Percentiles rank a stretch among this genome's conserved stretches.
Conservation (phyloP, 106 monocot species). For the Dioscorea zingiberensis region DNA sequence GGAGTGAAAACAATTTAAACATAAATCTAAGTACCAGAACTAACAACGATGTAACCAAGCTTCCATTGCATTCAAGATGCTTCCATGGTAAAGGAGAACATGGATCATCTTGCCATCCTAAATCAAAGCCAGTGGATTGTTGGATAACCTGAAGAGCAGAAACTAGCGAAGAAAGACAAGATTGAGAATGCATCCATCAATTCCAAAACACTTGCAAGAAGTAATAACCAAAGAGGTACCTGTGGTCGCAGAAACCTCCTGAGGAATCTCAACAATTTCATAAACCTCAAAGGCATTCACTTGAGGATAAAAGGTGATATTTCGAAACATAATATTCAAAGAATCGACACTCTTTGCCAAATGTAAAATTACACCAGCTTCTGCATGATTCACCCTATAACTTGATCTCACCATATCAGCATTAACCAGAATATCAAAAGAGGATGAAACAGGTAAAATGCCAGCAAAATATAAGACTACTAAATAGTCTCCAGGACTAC, state of each 20-base stretch:
- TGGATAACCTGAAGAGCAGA: constrained; percentile 50
- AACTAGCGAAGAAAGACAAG: constrained; percentile 16
- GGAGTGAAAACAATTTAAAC: too few species aligned
- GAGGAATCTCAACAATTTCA: constrained; percentile 26
- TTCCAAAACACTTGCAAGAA: background rate
- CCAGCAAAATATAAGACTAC: constrained; percentile 43
- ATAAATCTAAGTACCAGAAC: background rate
- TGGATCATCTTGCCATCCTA: constrained; percentile 54
- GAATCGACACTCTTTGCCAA: constrained; percentile 11
- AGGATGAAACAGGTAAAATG: constrained; percentile 31
- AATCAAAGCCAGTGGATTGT: constrained; percentile 38
- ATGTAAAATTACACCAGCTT: constrained; percentile 23
- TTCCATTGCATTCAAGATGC: constrained; percentile 37
- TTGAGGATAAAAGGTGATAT: constrained; percentile 46
- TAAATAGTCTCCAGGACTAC: constrained; percentile 21
- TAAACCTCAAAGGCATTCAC: constrained; percentile 52
- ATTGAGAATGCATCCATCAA: background rate
- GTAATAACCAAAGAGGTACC: constrained; percentile 3
- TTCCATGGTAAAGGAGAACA: constrained; percentile 40
- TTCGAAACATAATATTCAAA: constrained; percentile 24
- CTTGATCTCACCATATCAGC: constrained; percentile 11
- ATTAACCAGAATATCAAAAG: constrained; percentile 42
- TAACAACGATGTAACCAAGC: constrained; percentile 41
- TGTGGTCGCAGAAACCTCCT: constrained; percentile 30
- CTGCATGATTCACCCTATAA: constrained; percentile 21